Conservation (phyloP, 495 filamentous ascomycete genomes). For the Neurospora sp. region DNA sequence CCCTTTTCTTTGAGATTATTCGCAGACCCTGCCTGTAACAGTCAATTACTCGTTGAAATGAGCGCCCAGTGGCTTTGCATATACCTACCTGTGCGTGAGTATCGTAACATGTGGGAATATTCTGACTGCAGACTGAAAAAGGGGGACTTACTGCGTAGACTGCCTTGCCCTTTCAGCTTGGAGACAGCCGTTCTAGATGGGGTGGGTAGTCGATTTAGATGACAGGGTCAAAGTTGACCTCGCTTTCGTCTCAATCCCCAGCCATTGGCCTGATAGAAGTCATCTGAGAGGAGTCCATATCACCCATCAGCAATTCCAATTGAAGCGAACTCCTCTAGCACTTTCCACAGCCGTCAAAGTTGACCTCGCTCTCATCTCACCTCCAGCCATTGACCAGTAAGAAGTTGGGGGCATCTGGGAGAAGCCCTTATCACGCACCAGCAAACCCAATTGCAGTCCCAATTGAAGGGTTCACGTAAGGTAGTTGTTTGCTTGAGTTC, state of each 20-base stretch:
- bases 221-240: neutral
- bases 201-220: neutral
- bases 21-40: neutral
- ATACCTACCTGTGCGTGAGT: neutral
- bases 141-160: neutral
- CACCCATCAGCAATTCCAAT: neutral
- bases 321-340: neutral
- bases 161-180: neutral
- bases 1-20: neutral
- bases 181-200: neutral
- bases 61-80: neutral
- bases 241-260: neutral
- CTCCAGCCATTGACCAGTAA: neutral
- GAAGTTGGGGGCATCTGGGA: neutral
- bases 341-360: neutral
- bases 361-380: neutral
- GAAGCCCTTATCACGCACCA: neutral
- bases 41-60: neutral
- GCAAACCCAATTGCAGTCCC: neutral
- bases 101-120: neutral
- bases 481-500: neutral
- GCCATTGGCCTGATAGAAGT: neutral
- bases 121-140: neutral
- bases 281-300: neutral
- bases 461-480: neutral